A percentile compares a stretch with the other conserved stretches of the same genome.
phyloP scores from a whole-genome alignment of 495 filamentous ascomycete genomes.

The Massariosphaeria phaeospora region DNA sequence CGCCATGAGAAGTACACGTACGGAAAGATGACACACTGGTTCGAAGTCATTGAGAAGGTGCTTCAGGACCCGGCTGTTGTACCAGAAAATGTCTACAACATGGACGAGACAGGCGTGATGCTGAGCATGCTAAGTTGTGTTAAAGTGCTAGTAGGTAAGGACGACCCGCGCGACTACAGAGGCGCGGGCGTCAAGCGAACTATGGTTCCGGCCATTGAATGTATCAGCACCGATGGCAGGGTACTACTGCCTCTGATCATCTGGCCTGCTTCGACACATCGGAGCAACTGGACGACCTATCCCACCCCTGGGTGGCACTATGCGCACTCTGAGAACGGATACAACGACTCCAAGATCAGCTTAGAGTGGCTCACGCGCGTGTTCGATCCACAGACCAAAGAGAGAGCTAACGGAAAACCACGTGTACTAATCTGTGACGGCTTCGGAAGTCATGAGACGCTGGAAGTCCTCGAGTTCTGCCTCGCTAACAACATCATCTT shows the following conservation, averaged over 20 bases:
- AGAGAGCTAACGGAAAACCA: neutral
- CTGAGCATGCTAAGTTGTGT: neutral
- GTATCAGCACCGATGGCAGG: neutral
- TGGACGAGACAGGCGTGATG: neutral
- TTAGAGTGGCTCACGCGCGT: neutral
- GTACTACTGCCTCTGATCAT: neutral
- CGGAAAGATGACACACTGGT: neutral
- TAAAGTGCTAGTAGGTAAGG: neutral
- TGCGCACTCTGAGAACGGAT: neutral
- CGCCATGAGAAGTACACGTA: neutral
- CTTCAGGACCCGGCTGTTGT: neutral
- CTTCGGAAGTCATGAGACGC: neutral
- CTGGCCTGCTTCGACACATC: neutral
- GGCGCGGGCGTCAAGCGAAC: neutral
- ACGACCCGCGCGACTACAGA: neutral
- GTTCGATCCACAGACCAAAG: neutral
- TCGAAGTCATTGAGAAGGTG: neutral
- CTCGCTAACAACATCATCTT: neutral
- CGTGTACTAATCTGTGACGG: neutral
- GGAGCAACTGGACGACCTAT: neutral
- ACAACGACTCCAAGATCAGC: neutral
- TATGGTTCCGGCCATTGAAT: neutral
- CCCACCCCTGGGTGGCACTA: neutral
- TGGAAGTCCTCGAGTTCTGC: neutral
- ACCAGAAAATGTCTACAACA: neutral